phyloP scores from a whole-genome alignment of 108 stramenopile genomes.

The Skeletonema marinoi region DNA sequence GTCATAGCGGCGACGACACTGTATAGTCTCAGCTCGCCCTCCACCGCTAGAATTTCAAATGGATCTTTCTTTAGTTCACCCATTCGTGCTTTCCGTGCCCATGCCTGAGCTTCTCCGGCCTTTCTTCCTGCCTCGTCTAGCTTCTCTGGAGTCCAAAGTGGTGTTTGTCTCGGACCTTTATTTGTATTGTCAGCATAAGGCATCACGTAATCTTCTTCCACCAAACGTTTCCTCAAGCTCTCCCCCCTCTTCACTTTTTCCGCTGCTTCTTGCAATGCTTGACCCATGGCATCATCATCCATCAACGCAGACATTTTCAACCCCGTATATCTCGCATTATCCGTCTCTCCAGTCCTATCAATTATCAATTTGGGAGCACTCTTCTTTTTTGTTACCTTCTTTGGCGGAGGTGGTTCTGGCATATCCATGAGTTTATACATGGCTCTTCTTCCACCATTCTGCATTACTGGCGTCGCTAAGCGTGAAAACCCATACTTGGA shows the following conservation, averaged over 20 bases:
- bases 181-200: slow-evolving; percentile 84
- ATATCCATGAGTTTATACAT: slow-evolving; percentile 78
- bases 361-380: slow-evolving; percentile 68
- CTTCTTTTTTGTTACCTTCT: slow-evolving; percentile 37
- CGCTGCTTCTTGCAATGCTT: slow-evolving; percentile 60
- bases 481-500: slow-evolving; percentile 68
- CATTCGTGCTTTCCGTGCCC: slow-evolving; percentile 69
- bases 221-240: slow-evolving; percentile 53
- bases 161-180: slow-evolving; percentile 66
- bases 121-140: slow-evolving; percentile 73
- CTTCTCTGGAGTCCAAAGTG: slow-evolving; percentile 78
- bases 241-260: slow-evolving; percentile 62
- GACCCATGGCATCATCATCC: slow-evolving; percentile 74
- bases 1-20: slow-evolving; percentile 50
- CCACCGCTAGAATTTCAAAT: slow-evolving; percentile 57
- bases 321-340: slow-evolving; percentile 73
- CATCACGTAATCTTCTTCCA: slow-evolving; percentile 68
- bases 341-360: slow-evolving; percentile 74
- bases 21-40: slow-evolving; percentile 53
- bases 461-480: slow-evolving; percentile 79
- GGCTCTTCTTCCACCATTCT: slow-evolving; percentile 69
- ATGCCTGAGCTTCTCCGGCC: slow-evolving; percentile 63
- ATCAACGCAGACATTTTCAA: slow-evolving; percentile 73
- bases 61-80: slow-evolving; percentile 78
- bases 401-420: slow-evolving; percentile 49